Conservation (phyloP, 2,329 filamentous ascomycete genomes). For the Domatiomyces catenatus region DNA sequence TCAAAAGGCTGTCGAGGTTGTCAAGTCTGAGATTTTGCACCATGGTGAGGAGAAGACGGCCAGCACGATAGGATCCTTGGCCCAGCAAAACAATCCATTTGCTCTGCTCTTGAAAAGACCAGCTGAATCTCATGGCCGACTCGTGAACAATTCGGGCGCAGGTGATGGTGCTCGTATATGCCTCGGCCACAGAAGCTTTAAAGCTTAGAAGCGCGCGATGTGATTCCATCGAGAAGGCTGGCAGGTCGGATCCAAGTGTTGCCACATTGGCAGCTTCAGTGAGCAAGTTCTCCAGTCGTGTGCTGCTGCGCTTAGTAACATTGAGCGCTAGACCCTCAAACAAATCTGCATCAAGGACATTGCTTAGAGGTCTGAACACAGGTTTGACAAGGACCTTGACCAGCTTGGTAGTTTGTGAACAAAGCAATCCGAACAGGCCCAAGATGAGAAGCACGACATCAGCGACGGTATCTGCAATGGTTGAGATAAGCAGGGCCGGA, state of each 20-base stretch:
- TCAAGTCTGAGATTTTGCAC: neutral
- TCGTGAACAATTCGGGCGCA: no score
- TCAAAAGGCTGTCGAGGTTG: neutral
- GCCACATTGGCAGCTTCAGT: constrained; percentile 5
- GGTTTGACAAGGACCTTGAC: constrained; percentile 16
- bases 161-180: neutral
- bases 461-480: constrained; percentile 61
- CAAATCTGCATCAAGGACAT: constrained; percentile 5
- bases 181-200: constrained; percentile 24
- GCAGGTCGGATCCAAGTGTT: constrained; percentile 42
- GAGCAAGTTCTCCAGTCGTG: constrained; percentile 14
- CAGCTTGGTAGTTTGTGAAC: constrained; percentile 25
- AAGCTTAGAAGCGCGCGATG: constrained; percentile 42
- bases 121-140: neutral
- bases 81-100: neutral
- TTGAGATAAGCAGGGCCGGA: constrained; percentile 56
- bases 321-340: constrained; percentile 11
- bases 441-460: constrained; percentile 34
- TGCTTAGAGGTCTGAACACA: constrained; percentile 8
- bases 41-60: neutral
- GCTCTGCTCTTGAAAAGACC: neutral
- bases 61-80: neutral
- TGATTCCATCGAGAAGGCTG: constrained; percentile 61
- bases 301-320: constrained; percentile 12
- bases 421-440: constrained; percentile 33